These are phyloP conservation scores for Colletotrichum chlorophyti DNA, from an alignment of 2,329 filamentous ascomycete genomes.

Conservation along the genomic window DNA sequence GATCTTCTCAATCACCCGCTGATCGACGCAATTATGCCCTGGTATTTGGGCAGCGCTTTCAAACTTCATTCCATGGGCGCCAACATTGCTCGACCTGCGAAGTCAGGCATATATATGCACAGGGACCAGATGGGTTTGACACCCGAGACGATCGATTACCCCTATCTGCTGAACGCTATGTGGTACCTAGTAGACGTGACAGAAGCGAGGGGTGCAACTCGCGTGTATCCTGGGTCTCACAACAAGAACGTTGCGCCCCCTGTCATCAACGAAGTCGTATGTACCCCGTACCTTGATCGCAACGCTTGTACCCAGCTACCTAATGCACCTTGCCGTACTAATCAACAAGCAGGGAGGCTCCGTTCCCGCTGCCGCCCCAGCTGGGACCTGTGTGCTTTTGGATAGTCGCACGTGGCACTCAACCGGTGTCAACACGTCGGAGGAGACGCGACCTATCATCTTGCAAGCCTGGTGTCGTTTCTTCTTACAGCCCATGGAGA, in stretches of 20 bases:
- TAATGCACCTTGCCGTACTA: neutral
- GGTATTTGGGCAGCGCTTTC: slow-evolving; percentile 1
- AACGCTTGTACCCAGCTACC: too few species aligned
- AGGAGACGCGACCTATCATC: neutral
- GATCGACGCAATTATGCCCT: slow-evolving; percentile 5
- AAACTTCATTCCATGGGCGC: neutral
- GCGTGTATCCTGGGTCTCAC: slow-evolving; percentile 6
- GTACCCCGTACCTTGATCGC: too few species aligned
- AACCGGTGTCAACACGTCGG: slow-evolving; percentile 4
- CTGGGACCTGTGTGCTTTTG: slow-evolving; percentile 1
- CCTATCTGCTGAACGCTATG: neutral
- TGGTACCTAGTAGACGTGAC: neutral
- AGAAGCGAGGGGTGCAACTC: slow-evolving; percentile 5
- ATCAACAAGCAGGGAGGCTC: neutral
- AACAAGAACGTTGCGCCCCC: neutral
- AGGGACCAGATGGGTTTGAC: slow-evolving; percentile 4
- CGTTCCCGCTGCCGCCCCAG: slow-evolving; percentile 4
- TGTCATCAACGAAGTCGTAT: neutral
- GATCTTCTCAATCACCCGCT: slow-evolving; percentile 7
- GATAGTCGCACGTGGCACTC: slow-evolving; percentile 13
- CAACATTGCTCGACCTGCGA: slow-evolving; percentile 3
- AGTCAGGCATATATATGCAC: slow-evolving; percentile 13
- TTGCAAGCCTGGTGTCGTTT: neutral
- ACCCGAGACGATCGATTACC: neutral
- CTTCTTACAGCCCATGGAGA: slow-evolving; percentile 1